These are phyloP conservation scores for Lentinula sp. DNA, from an alignment of 768 basidiomycete species.

Conservation along the genomic window DNA sequence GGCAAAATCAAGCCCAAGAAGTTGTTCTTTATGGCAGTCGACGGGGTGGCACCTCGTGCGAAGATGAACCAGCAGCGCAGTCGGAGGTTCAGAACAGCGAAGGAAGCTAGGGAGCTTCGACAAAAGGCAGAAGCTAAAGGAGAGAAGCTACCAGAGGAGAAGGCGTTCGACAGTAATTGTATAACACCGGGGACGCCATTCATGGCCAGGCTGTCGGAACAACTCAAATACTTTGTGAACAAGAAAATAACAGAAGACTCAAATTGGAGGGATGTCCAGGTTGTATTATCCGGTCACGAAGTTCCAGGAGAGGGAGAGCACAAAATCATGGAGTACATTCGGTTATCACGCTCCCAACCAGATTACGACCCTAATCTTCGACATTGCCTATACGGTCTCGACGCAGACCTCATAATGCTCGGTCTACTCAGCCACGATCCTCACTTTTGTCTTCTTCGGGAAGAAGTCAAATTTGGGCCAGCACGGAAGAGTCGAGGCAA, in stretches of 20 bases:
- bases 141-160: conserved; percentile 86
- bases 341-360: conserved; percentile 88
- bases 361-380: conserved; percentile 95
- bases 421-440: conserved; percentile 96
- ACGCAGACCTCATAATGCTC: conserved; percentile 98
- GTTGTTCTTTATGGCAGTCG: conserved; percentile 97
- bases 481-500: conserved; percentile 62
- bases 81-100: conserved; percentile 89
- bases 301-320: conserved; percentile 99
- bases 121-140: conserved; percentile 87
- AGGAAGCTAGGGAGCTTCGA: conserved; percentile 81
- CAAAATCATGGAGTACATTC: conserved; percentile 99
- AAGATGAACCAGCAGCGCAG: conserved; percentile 99
- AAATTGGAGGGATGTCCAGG: conserved; percentile 87
- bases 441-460: conserved; percentile 94
- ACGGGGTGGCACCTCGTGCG: conserved; percentile 93
- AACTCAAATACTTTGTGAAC: conserved; percentile 93
- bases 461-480: conserved; percentile 98
- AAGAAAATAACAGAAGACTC: conserved; percentile 98
- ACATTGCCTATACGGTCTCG: conserved; percentile 97
- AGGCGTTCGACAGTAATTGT: conserved; percentile 97
- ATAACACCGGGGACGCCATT: conserved; percentile 99
- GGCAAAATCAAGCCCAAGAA: conserved; percentile 97
- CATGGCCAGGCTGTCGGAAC: conserved; percentile 89
- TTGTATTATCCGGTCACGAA: conserved; percentile 94